Evolutionary conservation across 306 rosid genomes (phyloP).

Genomic region (Clitoria ternatea): DNA sequence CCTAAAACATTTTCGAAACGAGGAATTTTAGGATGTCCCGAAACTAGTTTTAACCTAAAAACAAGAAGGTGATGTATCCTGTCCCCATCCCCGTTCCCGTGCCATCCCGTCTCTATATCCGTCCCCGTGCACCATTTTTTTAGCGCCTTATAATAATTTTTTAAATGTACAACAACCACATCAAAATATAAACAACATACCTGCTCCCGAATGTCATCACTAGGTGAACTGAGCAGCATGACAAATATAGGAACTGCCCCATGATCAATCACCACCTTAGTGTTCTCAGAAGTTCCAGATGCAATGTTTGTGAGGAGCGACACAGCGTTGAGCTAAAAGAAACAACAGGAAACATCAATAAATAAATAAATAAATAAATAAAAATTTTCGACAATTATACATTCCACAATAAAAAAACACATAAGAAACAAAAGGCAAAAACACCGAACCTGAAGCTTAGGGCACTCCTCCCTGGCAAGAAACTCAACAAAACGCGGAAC

Average conservation of each 20-base stretch:
- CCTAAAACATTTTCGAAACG: too few species aligned
- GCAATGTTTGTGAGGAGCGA: constrained; percentile 91
- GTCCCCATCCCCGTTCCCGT: too few species aligned
- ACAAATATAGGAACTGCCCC: constrained; percentile 84
- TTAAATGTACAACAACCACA: too few species aligned
- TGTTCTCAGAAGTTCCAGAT: constrained; percentile 80
- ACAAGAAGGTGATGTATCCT: too few species aligned
- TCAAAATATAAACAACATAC: constrained; percentile 22
- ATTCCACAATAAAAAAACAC: neutral
- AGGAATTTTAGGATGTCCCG: too few species aligned
- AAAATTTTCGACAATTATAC: neutral
- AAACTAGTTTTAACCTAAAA: too few species aligned
- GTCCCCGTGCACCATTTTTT: too few species aligned
- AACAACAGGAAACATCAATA: neutral
- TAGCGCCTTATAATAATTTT: too few species aligned
- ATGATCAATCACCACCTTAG: constrained; percentile 79
- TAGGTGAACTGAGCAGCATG: constrained; percentile 67
- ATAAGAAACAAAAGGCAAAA: neutral
- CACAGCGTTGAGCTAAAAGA: constrained; percentile 73
- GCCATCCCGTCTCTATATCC: too few species aligned
- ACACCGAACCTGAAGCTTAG: constrained; percentile 64
- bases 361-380: neutral
- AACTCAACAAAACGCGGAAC: constrained; percentile 80
- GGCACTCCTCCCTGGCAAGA: constrained; percentile 69
- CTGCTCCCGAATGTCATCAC: constrained; percentile 86